Evolutionary conservation across 352 stramenopile species (phyloP), one percentile per base, ranked within the genome.

Genomic region (Phytophthora fragariaefolia): DNA sequence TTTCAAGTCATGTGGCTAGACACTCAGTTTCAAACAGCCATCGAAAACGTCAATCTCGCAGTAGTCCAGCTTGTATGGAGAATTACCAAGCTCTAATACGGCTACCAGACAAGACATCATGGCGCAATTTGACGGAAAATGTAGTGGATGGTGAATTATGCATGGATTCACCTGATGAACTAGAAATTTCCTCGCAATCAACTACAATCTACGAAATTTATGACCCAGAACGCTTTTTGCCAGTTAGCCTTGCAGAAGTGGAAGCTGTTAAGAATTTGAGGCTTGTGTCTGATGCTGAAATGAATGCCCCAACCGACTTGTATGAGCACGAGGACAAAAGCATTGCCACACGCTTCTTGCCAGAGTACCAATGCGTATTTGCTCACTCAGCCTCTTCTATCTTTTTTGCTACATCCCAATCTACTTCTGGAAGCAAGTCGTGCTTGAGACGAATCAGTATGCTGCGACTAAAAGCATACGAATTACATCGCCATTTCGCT

Each of bases 1-100:
- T 66, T 54, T 18, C 18, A 55, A 20, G 7, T 66, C 3, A 20
- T 22, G 17, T 66, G 58, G 49, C 27, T 55, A 20, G 58, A 60
- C 30, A 49, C 17, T 4, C 38, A 59, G 7, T 66, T 66, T n/a
- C 40, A 66, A 36, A 49, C n/a, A 4, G 13, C 27, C 2, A 23
- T 64, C 9, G 26, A 53, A 22, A 18, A 58, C 22, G 1, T 58
- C 13, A 23, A 13, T 23, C 20, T 48, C 10, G 50, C 32, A 5
- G 1, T 38, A 1, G 20, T 48, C 2, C 50, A 58, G 22, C 3
- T 17, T 18, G 32, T 1, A 58, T 58, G 12, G 22, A 47, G 6
- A 48, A 32, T n/a, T 48, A 36, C 17, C 9, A 15, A 17, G 12
- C 32, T 15, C n/a, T 40, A 15, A 15, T 40, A 15, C 32, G n/a